phyloP scores from a whole-genome alignment of 805 yeast species.

The Torulaspora indica region DNA sequence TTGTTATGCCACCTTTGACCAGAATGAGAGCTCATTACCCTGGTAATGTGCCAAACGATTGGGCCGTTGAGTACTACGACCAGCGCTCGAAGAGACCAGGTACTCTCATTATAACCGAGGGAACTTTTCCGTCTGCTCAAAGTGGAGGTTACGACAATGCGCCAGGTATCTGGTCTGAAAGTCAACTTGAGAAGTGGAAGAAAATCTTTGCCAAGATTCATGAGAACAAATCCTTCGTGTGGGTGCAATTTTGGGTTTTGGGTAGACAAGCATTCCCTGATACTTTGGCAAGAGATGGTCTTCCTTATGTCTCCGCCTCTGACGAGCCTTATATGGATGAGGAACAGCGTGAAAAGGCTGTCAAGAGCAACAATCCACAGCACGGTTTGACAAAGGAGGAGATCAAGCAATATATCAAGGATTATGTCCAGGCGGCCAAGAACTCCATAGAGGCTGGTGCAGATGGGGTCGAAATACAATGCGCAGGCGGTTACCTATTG shows the following conservation, averaged over 20 bases:
- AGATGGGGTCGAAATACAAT: conserved; percentile 65
- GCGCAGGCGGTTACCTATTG: conserved; percentile 61
- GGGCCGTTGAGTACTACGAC: conserved; percentile 49
- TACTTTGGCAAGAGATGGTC: conserved; percentile 36
- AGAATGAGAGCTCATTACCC: conserved; percentile 39
- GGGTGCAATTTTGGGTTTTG: conserved; percentile 51
- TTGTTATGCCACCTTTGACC: conserved; percentile 45
- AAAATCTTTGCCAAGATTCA: conserved; percentile 48
- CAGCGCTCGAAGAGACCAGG: conserved; percentile 55
- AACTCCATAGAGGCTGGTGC: conserved; percentile 38
- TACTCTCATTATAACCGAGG: conserved; percentile 57
- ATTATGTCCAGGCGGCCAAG: conserved; percentile 46
- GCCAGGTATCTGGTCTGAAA: conserved; percentile 50
- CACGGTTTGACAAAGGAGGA: conserved; percentile 34
- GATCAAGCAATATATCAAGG: conserved; percentile 41
- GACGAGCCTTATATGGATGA: conserved; percentile 37
- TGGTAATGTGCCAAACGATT: conserved; percentile 41
- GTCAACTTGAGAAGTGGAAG: conserved; percentile 49
- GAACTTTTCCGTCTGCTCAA: conserved; percentile 44
- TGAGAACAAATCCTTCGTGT: conserved; percentile 42
- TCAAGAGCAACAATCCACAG: conserved; percentile 31
- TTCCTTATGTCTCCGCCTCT: conserved; percentile 40
- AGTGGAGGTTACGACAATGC: conserved; percentile 42
- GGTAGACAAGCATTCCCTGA: conserved; percentile 43
- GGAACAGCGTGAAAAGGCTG: conserved; percentile 36